These are phyloP conservation scores for Ajuga chamaepitys DNA, from an alignment of 257 asterid genomes.

Conservation along the genomic window DNA sequence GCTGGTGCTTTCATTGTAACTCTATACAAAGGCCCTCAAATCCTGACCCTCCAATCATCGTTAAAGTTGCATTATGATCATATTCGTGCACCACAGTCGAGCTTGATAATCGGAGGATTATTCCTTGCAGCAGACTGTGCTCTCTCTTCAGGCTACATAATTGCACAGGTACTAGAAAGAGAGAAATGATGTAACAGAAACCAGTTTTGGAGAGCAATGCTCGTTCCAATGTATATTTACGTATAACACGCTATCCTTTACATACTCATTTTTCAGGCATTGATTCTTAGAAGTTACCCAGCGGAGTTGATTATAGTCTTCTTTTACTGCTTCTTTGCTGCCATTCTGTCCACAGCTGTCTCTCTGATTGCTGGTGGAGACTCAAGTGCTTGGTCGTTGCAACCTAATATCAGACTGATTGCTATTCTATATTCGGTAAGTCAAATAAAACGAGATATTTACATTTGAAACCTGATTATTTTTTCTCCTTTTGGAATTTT, in stretches of 20 bases:
- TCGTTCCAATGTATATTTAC: background rate
- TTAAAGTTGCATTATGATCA: constrained; percentile 16
- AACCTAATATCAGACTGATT: constrained; percentile 53
- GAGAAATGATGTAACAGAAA: background rate
- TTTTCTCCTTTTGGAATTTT: background rate
- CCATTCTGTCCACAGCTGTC: constrained; percentile 53
- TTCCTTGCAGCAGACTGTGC: constrained; percentile 67
- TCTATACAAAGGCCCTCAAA: constrained; percentile 71
- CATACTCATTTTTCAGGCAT: constrained; percentile 69
- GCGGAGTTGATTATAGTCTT: constrained; percentile 82
- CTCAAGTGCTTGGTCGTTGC: constrained; percentile 64
- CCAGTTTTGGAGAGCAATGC: background rate
- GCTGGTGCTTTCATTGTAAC: constrained; percentile 76
- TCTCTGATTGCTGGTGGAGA: constrained; percentile 56
- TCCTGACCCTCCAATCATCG: constrained; percentile 27
- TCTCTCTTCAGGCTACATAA: constrained; percentile 48
- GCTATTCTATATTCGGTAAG: constrained; percentile 80
- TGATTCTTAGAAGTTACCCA: constrained; percentile 53
- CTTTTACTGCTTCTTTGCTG: constrained; percentile 86
- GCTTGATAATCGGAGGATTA: constrained; percentile 61
- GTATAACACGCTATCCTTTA: background rate
- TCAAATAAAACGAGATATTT: background rate
- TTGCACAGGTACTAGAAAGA: constrained; percentile 52
- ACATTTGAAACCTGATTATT: too few relatives aligned
- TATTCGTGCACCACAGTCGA: constrained; percentile 30